These are phyloP conservation scores for Dichotomopilus funicola DNA, from an alignment of 2,329 filamentous ascomycete genomes.

Conservation along the genomic window DNA sequence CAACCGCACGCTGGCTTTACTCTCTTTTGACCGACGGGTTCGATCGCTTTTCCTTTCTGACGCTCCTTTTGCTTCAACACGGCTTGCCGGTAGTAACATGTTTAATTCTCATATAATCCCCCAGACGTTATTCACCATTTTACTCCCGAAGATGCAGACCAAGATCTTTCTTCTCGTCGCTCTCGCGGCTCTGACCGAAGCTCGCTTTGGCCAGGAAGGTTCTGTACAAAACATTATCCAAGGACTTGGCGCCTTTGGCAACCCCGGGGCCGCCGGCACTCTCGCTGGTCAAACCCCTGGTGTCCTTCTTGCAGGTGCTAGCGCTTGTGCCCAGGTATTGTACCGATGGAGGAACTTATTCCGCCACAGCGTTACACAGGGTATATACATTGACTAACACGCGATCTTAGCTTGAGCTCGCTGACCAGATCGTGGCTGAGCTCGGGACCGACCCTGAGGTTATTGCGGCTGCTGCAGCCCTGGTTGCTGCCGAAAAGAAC, in stretches of 20 bases:
- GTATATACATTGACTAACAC: slow-evolving; percentile 19
- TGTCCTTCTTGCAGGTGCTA: slow-evolving; percentile 57
- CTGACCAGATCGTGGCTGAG: slow-evolving; percentile 55
- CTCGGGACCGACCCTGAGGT: slow-evolving; percentile 55
- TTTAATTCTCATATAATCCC: slow-evolving; percentile 17
- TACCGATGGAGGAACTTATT: neutral
- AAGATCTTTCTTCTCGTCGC: slow-evolving; percentile 35
- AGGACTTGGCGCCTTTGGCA: slow-evolving; percentile 48
- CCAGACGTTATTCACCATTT: slow-evolving; percentile 15
- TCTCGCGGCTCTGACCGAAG: slow-evolving; percentile 40
- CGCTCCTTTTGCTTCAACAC: slow-evolving; percentile 11
- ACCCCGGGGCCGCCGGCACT: slow-evolving; percentile 54
- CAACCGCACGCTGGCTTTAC: neutral
- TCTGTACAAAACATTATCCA: slow-evolving; percentile 48
- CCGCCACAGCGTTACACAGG: no score
- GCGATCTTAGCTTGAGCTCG: slow-evolving; percentile 46
- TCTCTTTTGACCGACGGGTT: slow-evolving; percentile 18
- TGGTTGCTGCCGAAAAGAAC: slow-evolving; percentile 65
- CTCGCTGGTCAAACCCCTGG: slow-evolving; percentile 56
- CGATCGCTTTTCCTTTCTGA: slow-evolving; percentile 14
- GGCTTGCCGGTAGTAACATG: slow-evolving; percentile 11
- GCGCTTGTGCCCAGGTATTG: slow-evolving; percentile 56
- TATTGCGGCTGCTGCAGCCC: slow-evolving; percentile 53
- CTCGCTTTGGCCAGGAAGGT: slow-evolving; percentile 60
- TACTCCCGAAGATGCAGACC: slow-evolving; percentile 35